Base-by-base conservation (phyloP, 2,329 filamentous ascomycete genomes). In the Dichotomopilus funicola region DNA sequence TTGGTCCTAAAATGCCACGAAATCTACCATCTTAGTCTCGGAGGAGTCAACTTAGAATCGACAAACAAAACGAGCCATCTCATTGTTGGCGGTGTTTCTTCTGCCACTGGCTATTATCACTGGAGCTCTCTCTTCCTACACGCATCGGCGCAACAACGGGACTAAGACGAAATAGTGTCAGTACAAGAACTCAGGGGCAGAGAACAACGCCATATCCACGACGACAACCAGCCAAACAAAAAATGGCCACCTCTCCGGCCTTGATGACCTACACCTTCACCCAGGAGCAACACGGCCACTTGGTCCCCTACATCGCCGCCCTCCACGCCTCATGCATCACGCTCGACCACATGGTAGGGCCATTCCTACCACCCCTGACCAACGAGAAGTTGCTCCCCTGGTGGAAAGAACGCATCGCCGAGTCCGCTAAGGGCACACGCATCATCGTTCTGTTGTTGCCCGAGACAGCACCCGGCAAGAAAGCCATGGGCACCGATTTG, bases 311-410 rank as follows among this genome's bases (percentile, higher is more conserved):
- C 63, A 73, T 86, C 13, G 81, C 80, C 38, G 74, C 75, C 47
- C 73, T 86, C 31, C 82, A 85, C 61, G 77, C 75, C 56, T 74
- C 76, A 11, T 84, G 81, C 68, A 82, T 86, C 65, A 78, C 76
- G 4, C 71, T 76, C 57, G 81, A 82, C 68, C 72, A 75, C 63
- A 78, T 77, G 59, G 74, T 81, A 38, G 79, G 79, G 33, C 79
- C 75, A 4, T 86, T 85, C 64, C 71, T 82, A 11, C 79, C 80
- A n/a, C 82, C 82, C 0, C 70, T 85, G 37, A 75, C 75, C 48
- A 73, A 80, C 64, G 72, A 76, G 40, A 80, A 80, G 64, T 76
- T 86, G 41, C 70, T 80, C 35, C 62, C 70, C 7, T 85, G 77
- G 74, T 86, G 82, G 82, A 76, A 77, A 63, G 72, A 74, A 27